phyloP scores from a whole-genome alignment of 1,284 basidiomycete species.

The Tausonia pullulans region DNA sequence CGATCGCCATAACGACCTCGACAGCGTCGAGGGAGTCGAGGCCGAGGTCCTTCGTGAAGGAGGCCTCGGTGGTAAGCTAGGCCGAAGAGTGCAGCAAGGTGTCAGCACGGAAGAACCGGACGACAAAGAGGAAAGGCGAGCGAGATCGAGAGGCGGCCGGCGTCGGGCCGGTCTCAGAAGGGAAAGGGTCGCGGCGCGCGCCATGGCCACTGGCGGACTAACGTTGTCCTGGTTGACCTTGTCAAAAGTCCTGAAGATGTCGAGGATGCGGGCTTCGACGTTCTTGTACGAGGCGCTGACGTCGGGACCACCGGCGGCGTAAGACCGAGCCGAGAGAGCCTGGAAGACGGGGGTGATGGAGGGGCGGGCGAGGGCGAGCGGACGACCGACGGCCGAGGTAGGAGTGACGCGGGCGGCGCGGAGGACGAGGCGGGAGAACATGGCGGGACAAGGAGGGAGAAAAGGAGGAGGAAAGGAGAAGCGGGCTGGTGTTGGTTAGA shows the following conservation, averaged over 20 bases:
- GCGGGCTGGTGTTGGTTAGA: not conserved
- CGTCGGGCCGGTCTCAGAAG: not conserved
- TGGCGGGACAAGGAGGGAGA: not conserved
- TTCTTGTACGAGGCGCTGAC: constrained; percentile 46
- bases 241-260: constrained; percentile 88
- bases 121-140: not conserved
- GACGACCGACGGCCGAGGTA: not conserved
- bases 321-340: not conserved
- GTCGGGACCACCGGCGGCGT: constrained; percentile 1
- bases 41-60: constrained; percentile 80
- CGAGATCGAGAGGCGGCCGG: not conserved
- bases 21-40: constrained; percentile 96
- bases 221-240: constrained; percentile 85
- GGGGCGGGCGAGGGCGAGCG: not conserved
- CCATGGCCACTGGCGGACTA: not conserved
- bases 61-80: constrained; percentile 61
- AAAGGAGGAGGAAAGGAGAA: not conserved
- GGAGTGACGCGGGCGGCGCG: constrained; percentile 1
- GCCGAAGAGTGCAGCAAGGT: not conserved
- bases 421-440: constrained; percentile 7
- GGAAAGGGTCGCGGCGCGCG: not conserved
- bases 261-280: constrained; percentile 71
- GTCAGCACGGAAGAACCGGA: not conserved
- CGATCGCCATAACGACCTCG: constrained; percentile 98
- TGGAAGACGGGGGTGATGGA: not conserved